These are phyloP conservation scores for Blastocystis sp. DNA, from an alignment of 352 stramenopile species.

Conservation along the genomic window DNA sequence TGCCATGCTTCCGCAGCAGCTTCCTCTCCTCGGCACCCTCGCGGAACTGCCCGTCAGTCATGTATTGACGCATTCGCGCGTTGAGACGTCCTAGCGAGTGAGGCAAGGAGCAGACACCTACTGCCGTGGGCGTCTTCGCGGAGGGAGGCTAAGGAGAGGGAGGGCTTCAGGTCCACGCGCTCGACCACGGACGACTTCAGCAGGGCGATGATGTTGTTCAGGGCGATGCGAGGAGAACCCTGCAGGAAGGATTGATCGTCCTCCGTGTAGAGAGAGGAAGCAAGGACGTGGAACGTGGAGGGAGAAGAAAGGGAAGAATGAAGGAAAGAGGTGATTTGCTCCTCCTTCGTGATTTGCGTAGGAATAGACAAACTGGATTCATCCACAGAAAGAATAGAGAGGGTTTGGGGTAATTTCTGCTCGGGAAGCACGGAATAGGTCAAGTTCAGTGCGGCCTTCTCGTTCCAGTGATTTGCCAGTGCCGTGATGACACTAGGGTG, in stretches of 20 bases:
- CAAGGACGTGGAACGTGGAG: neutral
- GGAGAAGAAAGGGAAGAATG: neutral
- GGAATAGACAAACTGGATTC: no score
- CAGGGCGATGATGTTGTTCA: neutral
- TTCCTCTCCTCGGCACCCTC: neutral
- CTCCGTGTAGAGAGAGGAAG: neutral
- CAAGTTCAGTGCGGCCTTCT: neutral
- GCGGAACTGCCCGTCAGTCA: neutral
- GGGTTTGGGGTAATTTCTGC: neutral
- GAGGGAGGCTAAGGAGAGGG: neutral
- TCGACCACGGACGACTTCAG: neutral
- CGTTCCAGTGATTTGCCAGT: neutral
- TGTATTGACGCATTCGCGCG: constrained; percentile 20
- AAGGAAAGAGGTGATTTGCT: neutral
- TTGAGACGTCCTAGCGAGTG: constrained; percentile 30
- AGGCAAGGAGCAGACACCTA: neutral
- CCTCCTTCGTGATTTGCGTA: neutral
- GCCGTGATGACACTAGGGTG: neutral
- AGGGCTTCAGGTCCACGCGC: neutral
- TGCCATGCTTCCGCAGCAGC: constrained; percentile 2
- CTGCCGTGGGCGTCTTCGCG: neutral
- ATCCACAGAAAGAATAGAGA: no score
- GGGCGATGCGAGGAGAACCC: neutral
- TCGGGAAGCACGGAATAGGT: neutral
- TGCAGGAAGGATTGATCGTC: neutral